A percentile compares a stretch with the other conserved stretches of the same genome.
phyloP scores from a whole-genome alignment of 345 rosid genomes.

The Pseudoturritis turrita region DNA sequence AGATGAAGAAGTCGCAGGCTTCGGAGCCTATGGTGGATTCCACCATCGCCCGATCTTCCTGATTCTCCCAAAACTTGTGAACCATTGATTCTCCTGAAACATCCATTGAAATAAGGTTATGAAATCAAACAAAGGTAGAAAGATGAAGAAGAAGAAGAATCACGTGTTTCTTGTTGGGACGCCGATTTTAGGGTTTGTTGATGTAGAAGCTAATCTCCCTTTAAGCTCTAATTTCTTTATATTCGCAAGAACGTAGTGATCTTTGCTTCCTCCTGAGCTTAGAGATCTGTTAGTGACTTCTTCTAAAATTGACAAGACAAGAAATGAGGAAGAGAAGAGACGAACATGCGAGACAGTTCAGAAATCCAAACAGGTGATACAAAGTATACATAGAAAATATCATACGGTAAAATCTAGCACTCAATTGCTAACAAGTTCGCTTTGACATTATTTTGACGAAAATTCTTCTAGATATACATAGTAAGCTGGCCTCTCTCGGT shows the following conservation, averaged over 20 bases:
- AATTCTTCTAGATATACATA: too few species aligned
- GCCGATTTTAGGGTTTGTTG: constrained; percentile 19
- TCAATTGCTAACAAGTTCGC: too few species aligned
- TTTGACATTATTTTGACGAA: too few species aligned
- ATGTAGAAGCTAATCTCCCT: background rate
- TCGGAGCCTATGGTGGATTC: constrained; percentile 76
- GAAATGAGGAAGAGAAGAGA: background rate
- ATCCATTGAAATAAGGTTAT: background rate
- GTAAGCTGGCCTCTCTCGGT: too few species aligned
- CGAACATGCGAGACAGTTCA: too few species aligned
- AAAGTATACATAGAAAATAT: too few species aligned
- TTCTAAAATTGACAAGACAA: constrained; percentile 12
- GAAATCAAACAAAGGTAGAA: background rate
- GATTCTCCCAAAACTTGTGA: constrained; percentile 60
- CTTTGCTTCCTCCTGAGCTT: too few species aligned
- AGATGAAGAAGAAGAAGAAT: constrained; percentile 4
- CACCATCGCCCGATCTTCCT: constrained; percentile 59
- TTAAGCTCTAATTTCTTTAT: background rate
- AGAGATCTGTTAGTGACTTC: constrained; percentile 10
- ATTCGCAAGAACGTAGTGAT: background rate
- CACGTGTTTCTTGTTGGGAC: constrained; percentile 26
- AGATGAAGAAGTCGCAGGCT: constrained; percentile 66
- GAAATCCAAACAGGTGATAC: too few species aligned
- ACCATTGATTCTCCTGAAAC: constrained; percentile 44
- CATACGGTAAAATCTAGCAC: too few species aligned